Conservation (phyloP, 2,329 filamentous ascomycete genomes). For the Aureobasidium zeae region DNA sequence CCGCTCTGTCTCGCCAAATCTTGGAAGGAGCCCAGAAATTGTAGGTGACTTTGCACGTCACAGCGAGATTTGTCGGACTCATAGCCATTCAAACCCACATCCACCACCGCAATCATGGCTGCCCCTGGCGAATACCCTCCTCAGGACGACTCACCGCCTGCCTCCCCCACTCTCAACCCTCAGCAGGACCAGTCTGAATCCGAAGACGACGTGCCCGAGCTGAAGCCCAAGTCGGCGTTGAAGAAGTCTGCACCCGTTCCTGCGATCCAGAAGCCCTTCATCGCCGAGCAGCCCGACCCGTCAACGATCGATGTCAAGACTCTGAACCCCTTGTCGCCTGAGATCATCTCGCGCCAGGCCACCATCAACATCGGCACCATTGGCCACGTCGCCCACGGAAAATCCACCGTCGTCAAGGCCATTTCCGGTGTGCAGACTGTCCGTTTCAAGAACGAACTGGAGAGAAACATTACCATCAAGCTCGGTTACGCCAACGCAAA, state of each 20-base stretch:
- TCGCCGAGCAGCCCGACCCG: conserved; percentile 89
- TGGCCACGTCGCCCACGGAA: conserved; percentile 97
- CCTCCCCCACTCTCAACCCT: conserved; percentile 42
- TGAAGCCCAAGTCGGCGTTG: conserved; percentile 71
- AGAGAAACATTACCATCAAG: conserved; percentile 99
- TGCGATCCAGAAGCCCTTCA: conserved; percentile 50
- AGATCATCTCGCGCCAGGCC: conserved; percentile 86
- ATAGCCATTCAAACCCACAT: conserved; percentile 1
- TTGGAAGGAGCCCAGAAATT: conserved; percentile 1
- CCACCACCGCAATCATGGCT: conserved; percentile 39
- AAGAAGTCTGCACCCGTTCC: conserved; percentile 62
- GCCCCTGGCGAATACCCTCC: conserved; percentile 43
- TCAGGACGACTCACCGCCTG: conserved; percentile 44
- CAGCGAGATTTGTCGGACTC: conserved; percentile 11
- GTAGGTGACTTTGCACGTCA: conserved; percentile 12
- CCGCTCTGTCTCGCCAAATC: background rate
- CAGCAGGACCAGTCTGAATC: conserved; percentile 62
- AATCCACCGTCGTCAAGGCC: conserved; percentile 97
- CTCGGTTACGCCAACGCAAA: conserved; percentile 98
- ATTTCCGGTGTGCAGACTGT: conserved; percentile 99
- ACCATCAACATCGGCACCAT: conserved; percentile 95
- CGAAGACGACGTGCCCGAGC: conserved; percentile 49
- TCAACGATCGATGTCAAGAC: conserved; percentile 73
- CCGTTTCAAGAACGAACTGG: conserved; percentile 98
- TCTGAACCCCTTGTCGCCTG: conserved; percentile 78